phyloP scores from a whole-genome alignment of 2,329 filamentous ascomycete genomes.

The Chaetomium globosum region DNA sequence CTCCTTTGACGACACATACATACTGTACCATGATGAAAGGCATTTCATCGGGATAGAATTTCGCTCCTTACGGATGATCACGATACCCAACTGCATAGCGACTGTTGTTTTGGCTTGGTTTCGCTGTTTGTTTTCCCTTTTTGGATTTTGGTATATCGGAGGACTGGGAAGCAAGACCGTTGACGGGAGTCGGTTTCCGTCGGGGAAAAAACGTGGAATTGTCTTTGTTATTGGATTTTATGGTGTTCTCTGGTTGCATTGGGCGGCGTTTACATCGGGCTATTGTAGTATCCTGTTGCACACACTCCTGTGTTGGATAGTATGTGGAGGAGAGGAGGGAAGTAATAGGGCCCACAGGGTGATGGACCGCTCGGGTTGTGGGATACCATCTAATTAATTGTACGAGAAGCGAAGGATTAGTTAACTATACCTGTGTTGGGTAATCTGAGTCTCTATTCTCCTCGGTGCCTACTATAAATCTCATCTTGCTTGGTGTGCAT shows the following conservation, averaged over 20 bases:
- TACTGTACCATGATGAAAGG: constrained; percentile 43
- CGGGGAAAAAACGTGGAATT: constrained; percentile 24
- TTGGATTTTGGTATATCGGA: constrained; percentile 21
- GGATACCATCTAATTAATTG: constrained; percentile 8
- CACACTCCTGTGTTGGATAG: neutral
- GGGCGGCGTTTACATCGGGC: constrained; percentile 29
- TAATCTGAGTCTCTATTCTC: neutral
- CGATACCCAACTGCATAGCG: constrained; percentile 60
- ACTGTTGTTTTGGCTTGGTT: constrained; percentile 46
- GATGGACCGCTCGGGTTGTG: neutral
- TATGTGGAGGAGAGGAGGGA: neutral
- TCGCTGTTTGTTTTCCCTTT: constrained; percentile 40
- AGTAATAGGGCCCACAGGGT: neutral
- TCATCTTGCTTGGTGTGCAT: neutral
- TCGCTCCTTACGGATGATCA: constrained; percentile 51
- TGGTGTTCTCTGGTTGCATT: constrained; percentile 28
- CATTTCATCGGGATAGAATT: constrained; percentile 43
- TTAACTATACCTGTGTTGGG: neutral
- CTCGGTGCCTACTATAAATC: neutral
- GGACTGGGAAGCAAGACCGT: constrained; percentile 9
- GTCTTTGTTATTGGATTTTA: constrained; percentile 7
- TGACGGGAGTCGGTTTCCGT: constrained; percentile 19
- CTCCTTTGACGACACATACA: constrained; percentile 36
- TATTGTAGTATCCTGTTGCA: constrained; percentile 1
- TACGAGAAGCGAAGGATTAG: constrained; percentile 7